These are phyloP conservation scores for Trichoderma afroharzianum DNA, from an alignment of 2,329 filamentous ascomycete species.

Conservation along the genomic window DNA sequence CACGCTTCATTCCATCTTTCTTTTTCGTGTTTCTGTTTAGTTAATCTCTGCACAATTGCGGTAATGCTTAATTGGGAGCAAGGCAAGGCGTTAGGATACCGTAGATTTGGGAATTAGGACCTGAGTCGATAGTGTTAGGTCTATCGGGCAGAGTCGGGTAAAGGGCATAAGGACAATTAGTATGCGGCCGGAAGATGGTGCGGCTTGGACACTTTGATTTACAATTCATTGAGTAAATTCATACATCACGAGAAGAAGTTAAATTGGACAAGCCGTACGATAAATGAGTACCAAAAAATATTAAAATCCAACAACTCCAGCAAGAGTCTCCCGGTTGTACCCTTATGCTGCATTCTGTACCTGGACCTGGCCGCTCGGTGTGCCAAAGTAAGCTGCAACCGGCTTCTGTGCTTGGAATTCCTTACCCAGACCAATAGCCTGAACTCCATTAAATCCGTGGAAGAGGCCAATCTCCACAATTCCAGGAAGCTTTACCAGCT, in stretches of 20 bases:
- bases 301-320: background rate
- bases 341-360: slow-evolving; percentile 24
- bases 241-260: slow-evolving; percentile 9
- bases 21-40: background rate
- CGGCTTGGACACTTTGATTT: background rate
- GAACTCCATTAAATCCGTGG: slow-evolving; percentile 71
- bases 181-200: background rate
- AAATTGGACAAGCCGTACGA: background rate
- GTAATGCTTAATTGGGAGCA: slow-evolving; percentile 9
- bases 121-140: background rate
- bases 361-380: slow-evolving; percentile 66
- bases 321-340: background rate
- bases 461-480: slow-evolving; percentile 93
- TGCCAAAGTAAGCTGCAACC: slow-evolving; percentile 90
- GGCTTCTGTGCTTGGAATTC: slow-evolving; percentile 79
- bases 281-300: background rate
- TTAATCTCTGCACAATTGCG: slow-evolving; percentile 1
- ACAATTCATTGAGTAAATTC: slow-evolving; percentile 1
- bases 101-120: background rate
- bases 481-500: slow-evolving; percentile 77
- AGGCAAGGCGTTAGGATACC: slow-evolving; percentile 25
- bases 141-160: slow-evolving; percentile 14
- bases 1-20: background rate
- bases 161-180: background rate
- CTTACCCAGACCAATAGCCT: slow-evolving; percentile 53